Percentiles rank a stretch among this genome's conserved stretches.
phyloP scores from a whole-genome alignment of 1,139 yeast species.

The Schizosaccharomyces versatilis region DNA sequence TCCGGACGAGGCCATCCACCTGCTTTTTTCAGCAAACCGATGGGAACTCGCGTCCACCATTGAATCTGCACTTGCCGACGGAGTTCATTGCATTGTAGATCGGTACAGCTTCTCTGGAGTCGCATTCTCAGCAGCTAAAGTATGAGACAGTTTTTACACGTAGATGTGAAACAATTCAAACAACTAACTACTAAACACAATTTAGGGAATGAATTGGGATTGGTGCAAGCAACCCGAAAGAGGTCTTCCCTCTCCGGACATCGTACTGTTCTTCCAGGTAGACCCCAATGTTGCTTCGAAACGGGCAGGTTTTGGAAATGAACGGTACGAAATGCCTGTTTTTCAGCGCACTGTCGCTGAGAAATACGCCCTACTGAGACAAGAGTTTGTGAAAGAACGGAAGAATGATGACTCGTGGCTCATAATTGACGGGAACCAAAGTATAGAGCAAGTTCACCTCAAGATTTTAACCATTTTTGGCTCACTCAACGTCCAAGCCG shows the following conservation, averaged over 20 bases:
- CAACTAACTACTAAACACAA: neutral
- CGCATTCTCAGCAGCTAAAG: slow-evolving; percentile 76
- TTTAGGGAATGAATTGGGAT: slow-evolving; percentile 28
- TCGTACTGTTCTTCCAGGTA: slow-evolving; percentile 55
- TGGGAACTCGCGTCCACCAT: slow-evolving; percentile 52
- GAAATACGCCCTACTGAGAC: slow-evolving; percentile 26
- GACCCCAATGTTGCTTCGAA: slow-evolving; percentile 26
- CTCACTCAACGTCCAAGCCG: no score
- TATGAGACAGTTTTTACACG: neutral
- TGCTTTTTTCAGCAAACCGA: slow-evolving; percentile 76
- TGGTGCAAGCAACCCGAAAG: slow-evolving; percentile 71
- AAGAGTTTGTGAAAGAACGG: slow-evolving; percentile 12
- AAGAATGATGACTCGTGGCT: no score
- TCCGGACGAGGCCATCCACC: slow-evolving; percentile 61
- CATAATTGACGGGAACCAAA: no score
- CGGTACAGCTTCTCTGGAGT: slow-evolving; percentile 83
- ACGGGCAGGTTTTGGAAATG: slow-evolving; percentile 77
- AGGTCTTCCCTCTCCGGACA: slow-evolving; percentile 75
- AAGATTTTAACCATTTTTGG: no score
- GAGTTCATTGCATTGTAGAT: slow-evolving; percentile 48
- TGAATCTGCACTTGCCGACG: slow-evolving; percentile 25
- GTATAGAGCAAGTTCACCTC: no score
- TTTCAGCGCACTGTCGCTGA: slow-evolving; percentile 50
- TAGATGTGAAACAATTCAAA: neutral
- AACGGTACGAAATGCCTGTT: slow-evolving; percentile 55